phyloP scores from a whole-genome alignment of 2,329 filamentous ascomycete genomes.

The Lachnellula arida region DNA sequence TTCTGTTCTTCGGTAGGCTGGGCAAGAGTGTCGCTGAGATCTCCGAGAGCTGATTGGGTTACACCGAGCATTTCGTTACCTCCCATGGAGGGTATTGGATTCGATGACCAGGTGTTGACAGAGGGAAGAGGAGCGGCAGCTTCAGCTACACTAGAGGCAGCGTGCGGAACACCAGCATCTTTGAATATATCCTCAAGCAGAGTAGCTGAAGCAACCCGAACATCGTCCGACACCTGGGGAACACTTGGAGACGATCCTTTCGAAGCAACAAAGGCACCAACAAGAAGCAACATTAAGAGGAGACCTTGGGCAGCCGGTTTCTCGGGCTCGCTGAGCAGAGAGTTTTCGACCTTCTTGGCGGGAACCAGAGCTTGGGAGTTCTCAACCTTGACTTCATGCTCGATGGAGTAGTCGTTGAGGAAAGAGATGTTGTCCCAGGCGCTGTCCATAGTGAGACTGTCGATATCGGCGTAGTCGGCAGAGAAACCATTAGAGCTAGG shows the following conservation, averaged over 20 bases:
- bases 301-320: constrained; percentile 73
- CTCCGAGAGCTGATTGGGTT: constrained; percentile 57
- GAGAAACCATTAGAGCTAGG: constrained; percentile 60
- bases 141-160: constrained; percentile 38
- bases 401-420: constrained; percentile 65
- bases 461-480: constrained; percentile 74
- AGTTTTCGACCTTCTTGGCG: constrained; percentile 48
- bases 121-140: constrained; percentile 48
- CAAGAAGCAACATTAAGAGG: constrained; percentile 91
- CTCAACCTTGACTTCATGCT: constrained; percentile 58
- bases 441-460: constrained; percentile 74
- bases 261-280: constrained; percentile 92
- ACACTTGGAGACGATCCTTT: constrained; percentile 71
- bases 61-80: constrained; percentile 44
- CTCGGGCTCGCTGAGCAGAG: constrained; percentile 46
- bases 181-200: constrained; percentile 79
- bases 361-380: constrained; percentile 40
- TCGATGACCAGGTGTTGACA: constrained; percentile 42
- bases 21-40: constrained; percentile 63
- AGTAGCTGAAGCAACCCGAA: constrained; percentile 71
- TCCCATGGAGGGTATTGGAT: constrained; percentile 37
- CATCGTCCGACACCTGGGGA: constrained; percentile 73
- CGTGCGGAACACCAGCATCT: constrained; percentile 59
- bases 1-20: constrained; percentile 79
- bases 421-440: constrained; percentile 81